Evolutionary conservation across 164 flowering plant species (phyloP), one percentile per base, ranked within the genome.

Genomic region (Tetrastigma voinierianum): DNA sequence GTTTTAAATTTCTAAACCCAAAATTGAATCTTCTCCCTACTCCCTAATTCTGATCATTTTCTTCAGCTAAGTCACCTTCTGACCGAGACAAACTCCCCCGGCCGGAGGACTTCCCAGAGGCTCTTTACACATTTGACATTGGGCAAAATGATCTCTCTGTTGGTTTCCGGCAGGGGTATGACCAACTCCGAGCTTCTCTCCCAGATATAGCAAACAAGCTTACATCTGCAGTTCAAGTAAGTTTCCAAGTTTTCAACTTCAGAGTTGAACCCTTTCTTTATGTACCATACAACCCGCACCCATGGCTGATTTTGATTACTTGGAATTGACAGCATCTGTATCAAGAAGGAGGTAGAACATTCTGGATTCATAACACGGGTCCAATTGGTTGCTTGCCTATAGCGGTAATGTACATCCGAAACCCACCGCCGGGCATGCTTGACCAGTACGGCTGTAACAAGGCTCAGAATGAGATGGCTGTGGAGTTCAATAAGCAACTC

Each of bases 351-450:
- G 89, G 84, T 40, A 80, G 87, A 65, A 2, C 84, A 19, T 87
- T 85, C 51, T 85, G 92, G 92, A 78, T 87, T 60, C 89, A 85
- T 67, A 87, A 85, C 79, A 82, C 89, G 6, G 89, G 89, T 1
- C 88, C 92, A 0, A 47, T 83, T 20, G 92, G 92, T 49, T 87
- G 89, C 75, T 68, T 85, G 57, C 92, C 92, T 2, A 80, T 78
- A 48, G 23, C 67, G 11, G 52, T 54, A 1, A 67, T 82, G 69
- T 77, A 77, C 67, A 43, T 53, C 20, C 59, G 14, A 1, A 71
- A 76, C 25, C 84, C 87, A 24, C 51, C 78, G 8, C 82, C 87
- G 2, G 83, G 83, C 8, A 70, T 49, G 59, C 70, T 83, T 4
- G 88, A 87, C 55, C 61, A 73, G 20, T 47, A 70, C 64, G 86